phyloP scores from a whole-genome alignment of 768 basidiomycete species.

The Termitomyces sp. region DNA sequence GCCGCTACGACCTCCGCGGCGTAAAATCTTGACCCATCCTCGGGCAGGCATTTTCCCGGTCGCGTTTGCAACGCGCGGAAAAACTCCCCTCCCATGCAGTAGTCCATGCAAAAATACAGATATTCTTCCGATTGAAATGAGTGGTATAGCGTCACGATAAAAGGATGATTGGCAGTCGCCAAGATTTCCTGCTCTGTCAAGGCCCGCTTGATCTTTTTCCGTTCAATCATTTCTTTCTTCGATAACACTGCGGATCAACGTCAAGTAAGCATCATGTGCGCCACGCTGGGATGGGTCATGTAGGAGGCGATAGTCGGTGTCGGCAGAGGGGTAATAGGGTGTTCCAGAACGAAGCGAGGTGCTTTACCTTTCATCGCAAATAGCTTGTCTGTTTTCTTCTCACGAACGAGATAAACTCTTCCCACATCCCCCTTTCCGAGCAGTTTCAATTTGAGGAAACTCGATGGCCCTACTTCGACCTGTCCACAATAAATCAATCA shows the following conservation, averaged over 20 bases:
- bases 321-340: conserved; percentile 12
- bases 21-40: conserved; percentile 95
- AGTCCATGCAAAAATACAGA: conserved; percentile 99
- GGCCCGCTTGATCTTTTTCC: conserved; percentile 99
- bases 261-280: conserved; percentile 27
- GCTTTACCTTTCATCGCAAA: conserved; percentile 98
- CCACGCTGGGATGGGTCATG: conserved; percentile 20
- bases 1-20: conserved; percentile 98
- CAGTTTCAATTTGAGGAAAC: conserved; percentile 95
- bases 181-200: conserved; percentile 98
- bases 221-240: conserved; percentile 99
- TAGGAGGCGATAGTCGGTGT: not conserved
- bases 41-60: conserved; percentile 93
- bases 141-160: conserved; percentile 98
- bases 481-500: conserved; percentile 21
- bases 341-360: conserved; percentile 16
- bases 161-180: conserved; percentile 97
- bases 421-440: conserved; percentile 99
- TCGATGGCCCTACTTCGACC: conserved; percentile 92
- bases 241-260: conserved; percentile 71
- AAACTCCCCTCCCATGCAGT: conserved; percentile 99
- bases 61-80: conserved; percentile 95
- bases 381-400: conserved; percentile 95
- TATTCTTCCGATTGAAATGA: conserved; percentile 98
- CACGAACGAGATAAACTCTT: conserved; percentile 94